Percentiles rank a stretch among this genome's conserved stretches.
Conservation (phyloP, 176 grass and related monocot genomes). For the Secale cereale region DNA sequence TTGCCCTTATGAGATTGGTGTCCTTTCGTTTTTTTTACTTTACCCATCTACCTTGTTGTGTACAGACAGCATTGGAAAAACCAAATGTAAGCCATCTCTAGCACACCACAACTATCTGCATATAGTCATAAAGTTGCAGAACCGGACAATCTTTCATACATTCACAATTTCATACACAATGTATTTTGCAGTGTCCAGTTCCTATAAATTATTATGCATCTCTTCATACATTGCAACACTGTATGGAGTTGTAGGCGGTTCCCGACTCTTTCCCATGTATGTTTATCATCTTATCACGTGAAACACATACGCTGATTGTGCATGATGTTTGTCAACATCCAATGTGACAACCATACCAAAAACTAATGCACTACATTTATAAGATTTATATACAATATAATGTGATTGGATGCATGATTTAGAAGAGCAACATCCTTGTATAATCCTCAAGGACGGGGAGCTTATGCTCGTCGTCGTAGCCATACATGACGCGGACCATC, state of each 20-base stretch:
- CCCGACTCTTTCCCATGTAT: too few species aligned
- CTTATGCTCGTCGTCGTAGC: slow-evolving; percentile 21
- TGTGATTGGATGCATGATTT: neutral
- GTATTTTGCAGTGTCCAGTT: neutral
- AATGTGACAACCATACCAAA: neutral
- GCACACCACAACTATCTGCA: too few species aligned
- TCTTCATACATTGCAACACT: neutral
- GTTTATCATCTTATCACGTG: neutral
- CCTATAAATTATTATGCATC: neutral
- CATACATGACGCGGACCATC: slow-evolving; percentile 51
- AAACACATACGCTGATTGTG: neutral
- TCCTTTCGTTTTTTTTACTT: too few species aligned
- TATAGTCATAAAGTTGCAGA: neutral
- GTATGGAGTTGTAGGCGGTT: too few species aligned
- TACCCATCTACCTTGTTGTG: too few species aligned
- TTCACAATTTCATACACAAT: neutral
- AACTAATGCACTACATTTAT: neutral
- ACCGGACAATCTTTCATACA: neutral
- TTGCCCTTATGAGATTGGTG: too few species aligned
- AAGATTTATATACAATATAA: neutral
- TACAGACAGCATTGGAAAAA: too few species aligned
- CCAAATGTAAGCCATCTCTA: too few species aligned
- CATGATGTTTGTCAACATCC: neutral
- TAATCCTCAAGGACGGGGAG: slow-evolving; percentile 52
- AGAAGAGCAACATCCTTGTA: slow-evolving; percentile 13